Percentiles rank a stretch among this genome's conserved stretches.
Conservation (phyloP, 2,329 filamentous ascomycete species). For the Fusarium sp. region DNA sequence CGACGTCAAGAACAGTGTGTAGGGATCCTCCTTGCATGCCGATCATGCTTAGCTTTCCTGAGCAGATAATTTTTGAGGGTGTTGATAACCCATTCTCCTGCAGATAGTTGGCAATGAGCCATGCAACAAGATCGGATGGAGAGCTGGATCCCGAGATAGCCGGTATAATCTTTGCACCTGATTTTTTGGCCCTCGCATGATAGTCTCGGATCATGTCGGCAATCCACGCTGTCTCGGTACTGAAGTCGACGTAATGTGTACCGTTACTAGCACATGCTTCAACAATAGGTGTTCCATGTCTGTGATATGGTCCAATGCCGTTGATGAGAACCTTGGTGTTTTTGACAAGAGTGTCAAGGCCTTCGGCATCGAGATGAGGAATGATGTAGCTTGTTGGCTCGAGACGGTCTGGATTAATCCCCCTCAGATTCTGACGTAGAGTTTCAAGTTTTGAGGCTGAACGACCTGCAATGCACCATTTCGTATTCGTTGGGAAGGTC, state of each 20-base stretch:
- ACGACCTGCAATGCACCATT: neutral
- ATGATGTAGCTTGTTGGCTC: neutral
- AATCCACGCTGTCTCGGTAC: neutral
- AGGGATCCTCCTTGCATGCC: conserved; percentile 1
- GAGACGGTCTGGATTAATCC: neutral
- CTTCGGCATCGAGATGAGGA: neutral
- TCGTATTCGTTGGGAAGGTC: neutral
- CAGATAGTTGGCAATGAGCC: neutral
- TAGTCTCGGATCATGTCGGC: neutral
- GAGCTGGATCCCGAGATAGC: neutral
- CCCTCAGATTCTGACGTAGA: neutral
- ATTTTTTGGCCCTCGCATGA: neutral
- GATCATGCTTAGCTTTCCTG: neutral
- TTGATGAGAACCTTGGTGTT: neutral
- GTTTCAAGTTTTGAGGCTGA: neutral
- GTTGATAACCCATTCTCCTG: neutral
- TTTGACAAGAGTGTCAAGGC: neutral
- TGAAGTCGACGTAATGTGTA: conserved; percentile 2
- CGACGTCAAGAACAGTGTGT: conserved; percentile 2
- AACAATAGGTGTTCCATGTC: neutral
- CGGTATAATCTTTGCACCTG: neutral
- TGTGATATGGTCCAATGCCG: neutral
- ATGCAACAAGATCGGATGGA: neutral
- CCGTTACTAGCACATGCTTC: neutral
- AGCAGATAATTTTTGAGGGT: neutral